Percentiles rank a stretch among this genome's conserved stretches.
These are phyloP conservation scores for Paxillus involutus DNA, from an alignment of 768 basidiomycete genomes.

Conservation along the genomic window DNA sequence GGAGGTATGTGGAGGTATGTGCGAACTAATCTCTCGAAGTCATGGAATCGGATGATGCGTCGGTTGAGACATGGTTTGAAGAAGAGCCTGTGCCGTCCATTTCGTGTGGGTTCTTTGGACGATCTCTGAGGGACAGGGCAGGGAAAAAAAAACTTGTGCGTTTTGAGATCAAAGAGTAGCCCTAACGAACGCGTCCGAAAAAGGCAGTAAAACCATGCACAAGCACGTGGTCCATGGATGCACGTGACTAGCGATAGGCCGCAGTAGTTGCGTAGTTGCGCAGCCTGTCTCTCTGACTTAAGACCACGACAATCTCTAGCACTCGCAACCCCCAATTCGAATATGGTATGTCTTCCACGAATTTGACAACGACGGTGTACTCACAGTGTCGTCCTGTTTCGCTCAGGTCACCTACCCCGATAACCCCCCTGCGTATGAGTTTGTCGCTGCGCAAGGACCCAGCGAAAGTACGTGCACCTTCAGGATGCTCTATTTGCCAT, in stretches of 20 bases:
- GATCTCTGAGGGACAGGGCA: background rate
- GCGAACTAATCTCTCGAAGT: constrained; percentile 89
- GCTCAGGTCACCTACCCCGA: constrained; percentile 27
- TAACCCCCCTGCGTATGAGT: constrained; percentile 53
- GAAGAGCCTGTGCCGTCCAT: constrained; percentile 34
- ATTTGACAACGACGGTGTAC: background rate
- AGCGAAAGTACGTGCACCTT: constrained; percentile 24
- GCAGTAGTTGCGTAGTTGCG: constrained; percentile 11
- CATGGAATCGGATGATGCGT: constrained; percentile 48
- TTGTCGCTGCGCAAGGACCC: constrained; percentile 27
- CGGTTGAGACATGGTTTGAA: constrained; percentile 13
- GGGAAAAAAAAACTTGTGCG: constrained; percentile 4
- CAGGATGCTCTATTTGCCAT: background rate
- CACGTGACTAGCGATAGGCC: constrained; percentile 21
- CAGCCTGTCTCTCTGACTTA: constrained; percentile 1
- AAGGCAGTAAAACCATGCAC: constrained; percentile 12
- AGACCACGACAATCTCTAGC: background rate
- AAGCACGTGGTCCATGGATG: constrained; percentile 4
- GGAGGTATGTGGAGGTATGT: constrained; percentile 28
- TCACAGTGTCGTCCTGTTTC: background rate
- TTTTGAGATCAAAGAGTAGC: background rate
- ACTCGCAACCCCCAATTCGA: constrained; percentile 7
- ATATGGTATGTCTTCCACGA: constrained; percentile 21
- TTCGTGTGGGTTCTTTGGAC: constrained; percentile 5
- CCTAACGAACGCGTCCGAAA: constrained; percentile 2